phyloP scores from a whole-genome alignment of 2,329 filamentous ascomycete species.

The Dothideomycetes sp. region DNA sequence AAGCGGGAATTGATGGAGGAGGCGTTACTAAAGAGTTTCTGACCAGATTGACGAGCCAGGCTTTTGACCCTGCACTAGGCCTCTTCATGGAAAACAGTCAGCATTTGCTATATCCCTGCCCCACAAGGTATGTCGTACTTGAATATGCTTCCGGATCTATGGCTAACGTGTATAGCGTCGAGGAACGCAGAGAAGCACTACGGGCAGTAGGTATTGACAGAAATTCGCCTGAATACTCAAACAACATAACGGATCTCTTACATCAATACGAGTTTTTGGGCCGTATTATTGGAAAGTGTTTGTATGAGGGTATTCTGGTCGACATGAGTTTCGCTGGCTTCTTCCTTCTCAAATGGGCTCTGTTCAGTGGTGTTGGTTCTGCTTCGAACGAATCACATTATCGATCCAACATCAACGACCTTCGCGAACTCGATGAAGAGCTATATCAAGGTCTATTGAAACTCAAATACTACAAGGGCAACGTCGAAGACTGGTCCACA shows the following conservation, averaged over 20 bases:
- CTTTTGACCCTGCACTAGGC: conserved; percentile 50
- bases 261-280: conserved; percentile 84
- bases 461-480: conserved; percentile 76
- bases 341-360: conserved; percentile 91
- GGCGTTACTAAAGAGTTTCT: conserved; percentile 97
- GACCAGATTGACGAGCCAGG: conserved; percentile 76
- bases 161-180: conserved; percentile 2
- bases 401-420: conserved; percentile 86
- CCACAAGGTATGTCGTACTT: conserved; percentile 46
- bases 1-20: conserved; percentile 93
- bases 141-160: too few relatives aligned
- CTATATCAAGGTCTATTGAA: conserved; percentile 76
- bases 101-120: conserved; percentile 83
- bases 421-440: conserved; percentile 82
- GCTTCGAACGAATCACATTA: conserved; percentile 63
- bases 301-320: conserved; percentile 93
- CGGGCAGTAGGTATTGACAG: conserved; percentile 41
- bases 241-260: conserved; percentile 52
- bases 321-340: conserved; percentile 91
- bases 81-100: conserved; percentile 80
- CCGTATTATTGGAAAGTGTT: conserved; percentile 85
- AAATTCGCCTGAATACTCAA: conserved; percentile 47
- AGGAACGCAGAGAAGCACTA: conserved; percentile 4
- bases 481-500: conserved; percentile 70
- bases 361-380: conserved; percentile 56